Percentiles rank a stretch among this genome's conserved stretches.
These are phyloP conservation scores for Ceratocystis harringtonii DNA, from an alignment of 2,329 filamentous ascomycete genomes.

Conservation along the genomic window DNA sequence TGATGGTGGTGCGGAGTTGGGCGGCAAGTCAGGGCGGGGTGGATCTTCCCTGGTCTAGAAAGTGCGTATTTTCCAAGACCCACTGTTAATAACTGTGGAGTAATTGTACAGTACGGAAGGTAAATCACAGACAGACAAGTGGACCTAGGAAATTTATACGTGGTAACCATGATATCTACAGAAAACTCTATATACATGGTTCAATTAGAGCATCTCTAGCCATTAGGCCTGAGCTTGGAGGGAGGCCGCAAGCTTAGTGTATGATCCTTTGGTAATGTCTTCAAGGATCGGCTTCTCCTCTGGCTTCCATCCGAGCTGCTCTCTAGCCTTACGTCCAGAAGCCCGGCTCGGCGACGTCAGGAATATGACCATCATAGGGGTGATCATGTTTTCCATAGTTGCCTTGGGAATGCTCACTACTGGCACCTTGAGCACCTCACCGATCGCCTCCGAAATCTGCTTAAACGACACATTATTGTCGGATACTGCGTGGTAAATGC, in stretches of 20 bases:
- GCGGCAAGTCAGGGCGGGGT: no score
- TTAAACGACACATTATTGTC: slow-evolving; percentile 24
- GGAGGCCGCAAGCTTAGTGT: slow-evolving; percentile 17
- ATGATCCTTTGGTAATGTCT: slow-evolving; percentile 24
- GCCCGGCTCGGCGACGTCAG: slow-evolving; percentile 25
- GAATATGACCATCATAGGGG: slow-evolving; percentile 25
- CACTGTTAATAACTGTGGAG: no score
- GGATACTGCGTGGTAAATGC: slow-evolving; percentile 26
- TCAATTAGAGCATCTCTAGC: neutral
- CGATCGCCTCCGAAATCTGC: slow-evolving; percentile 22
- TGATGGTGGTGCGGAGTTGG: no score
- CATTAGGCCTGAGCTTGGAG: slow-evolving; percentile 12
- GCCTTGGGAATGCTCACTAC: slow-evolving; percentile 17
- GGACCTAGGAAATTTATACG: neutral
- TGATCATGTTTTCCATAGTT: slow-evolving; percentile 22
- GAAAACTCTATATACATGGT: neutral
- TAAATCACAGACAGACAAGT: neutral
- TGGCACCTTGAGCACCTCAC: slow-evolving; percentile 20
- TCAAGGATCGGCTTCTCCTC: slow-evolving; percentile 25
- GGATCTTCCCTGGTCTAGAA: no score
- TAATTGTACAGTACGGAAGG: no score
- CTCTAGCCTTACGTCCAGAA: slow-evolving; percentile 26
- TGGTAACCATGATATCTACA: neutral
- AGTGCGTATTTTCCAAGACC: no score
- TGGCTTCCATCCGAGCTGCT: slow-evolving; percentile 28